phyloP scores from a whole-genome alignment of 345 rosid species.

The Balakata baccata region DNA sequence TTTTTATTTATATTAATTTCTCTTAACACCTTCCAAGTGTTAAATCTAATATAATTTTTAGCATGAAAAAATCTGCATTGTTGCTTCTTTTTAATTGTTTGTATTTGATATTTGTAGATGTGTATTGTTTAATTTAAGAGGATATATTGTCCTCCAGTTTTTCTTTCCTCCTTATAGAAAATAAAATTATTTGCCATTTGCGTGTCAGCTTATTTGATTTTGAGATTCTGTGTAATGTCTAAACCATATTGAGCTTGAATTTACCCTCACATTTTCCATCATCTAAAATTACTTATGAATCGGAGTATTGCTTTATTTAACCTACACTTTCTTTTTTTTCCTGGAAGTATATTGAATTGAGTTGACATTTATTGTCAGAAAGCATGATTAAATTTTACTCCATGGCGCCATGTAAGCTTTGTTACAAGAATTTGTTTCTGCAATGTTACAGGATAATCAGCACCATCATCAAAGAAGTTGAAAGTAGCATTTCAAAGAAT shows the following conservation, averaged over 20 bases:
- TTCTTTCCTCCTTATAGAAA: not conserved
- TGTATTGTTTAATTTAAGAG: not conserved
- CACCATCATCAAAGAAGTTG: conserved; percentile 84
- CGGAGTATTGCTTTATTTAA: not conserved
- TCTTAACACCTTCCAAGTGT: not conserved
- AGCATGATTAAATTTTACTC: not conserved
- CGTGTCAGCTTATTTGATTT: not conserved
- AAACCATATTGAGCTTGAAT: conserved; percentile 2
- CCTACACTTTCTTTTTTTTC: not conserved
- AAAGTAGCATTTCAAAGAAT: conserved; percentile 78
- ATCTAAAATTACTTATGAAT: not conserved
- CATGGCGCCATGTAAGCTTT: not conserved
- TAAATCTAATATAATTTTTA: not conserved
- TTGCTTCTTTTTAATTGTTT: not conserved
- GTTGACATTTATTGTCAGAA: not conserved
- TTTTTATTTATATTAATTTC: not conserved
- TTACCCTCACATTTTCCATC: not conserved
- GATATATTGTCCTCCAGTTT: not conserved
- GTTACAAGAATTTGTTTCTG: conserved; percentile 1
- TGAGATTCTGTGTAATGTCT: not conserved
- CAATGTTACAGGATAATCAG: conserved; percentile 67
- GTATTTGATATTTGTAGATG: not conserved
- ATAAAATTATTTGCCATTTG: not conserved
- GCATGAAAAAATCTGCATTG: no score
- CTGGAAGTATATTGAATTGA: not conserved